Evolutionary conservation across 2,329 filamentous ascomycete species (phyloP), one percentile per base, ranked within the genome.

Genomic region (Thielaviopsis ethacetica): DNA sequence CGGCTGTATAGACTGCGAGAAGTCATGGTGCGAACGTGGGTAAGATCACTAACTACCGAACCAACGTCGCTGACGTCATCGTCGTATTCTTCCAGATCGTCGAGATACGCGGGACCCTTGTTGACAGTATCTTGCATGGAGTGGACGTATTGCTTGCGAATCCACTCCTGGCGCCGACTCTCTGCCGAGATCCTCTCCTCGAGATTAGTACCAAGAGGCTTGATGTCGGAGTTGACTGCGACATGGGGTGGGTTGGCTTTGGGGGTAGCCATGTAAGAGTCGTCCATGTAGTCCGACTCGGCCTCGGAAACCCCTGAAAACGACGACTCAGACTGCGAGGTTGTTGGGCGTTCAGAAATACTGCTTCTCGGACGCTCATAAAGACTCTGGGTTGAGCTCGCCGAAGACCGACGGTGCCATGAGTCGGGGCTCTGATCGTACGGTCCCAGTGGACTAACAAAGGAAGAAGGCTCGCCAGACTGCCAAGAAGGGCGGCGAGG

Each of bases 31-130:
- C 59, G 56, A 13, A 61, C 59, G 24, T 61, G 59, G 21, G 59
- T 61, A n/a, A 61, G 30, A 50, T 61, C 59, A 24, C 59, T 61
- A 54, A 61, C 59, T 22, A 61, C 59, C 5, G 59, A 61, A 9
- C 59, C 59, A 53, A 61, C 57, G 24, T 61, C 59, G 49, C 59
- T 61, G 49, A 59, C 41, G 19, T 61, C 56, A 50, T 61, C 59
- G 34, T 61, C 59, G 38, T 56, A 59, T 24, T 61, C 59, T 21
- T 61, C 59, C n/a, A 58, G 17, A 22, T 58, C 56, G 5, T 53
- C 56, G 19, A 58, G 56, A n/a, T 41, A 58, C 15, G 53, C 50
- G 19, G 49, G 57, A 3, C 58, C 58, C 19, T 55, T 52, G 56
- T 56, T 60, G n/a, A 51, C 41, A 12, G 53, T 58, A 17, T 61